Evolutionary conservation across 495 filamentous ascomycete genomes (phyloP).

Genomic region (Tirmania nivea): DNA sequence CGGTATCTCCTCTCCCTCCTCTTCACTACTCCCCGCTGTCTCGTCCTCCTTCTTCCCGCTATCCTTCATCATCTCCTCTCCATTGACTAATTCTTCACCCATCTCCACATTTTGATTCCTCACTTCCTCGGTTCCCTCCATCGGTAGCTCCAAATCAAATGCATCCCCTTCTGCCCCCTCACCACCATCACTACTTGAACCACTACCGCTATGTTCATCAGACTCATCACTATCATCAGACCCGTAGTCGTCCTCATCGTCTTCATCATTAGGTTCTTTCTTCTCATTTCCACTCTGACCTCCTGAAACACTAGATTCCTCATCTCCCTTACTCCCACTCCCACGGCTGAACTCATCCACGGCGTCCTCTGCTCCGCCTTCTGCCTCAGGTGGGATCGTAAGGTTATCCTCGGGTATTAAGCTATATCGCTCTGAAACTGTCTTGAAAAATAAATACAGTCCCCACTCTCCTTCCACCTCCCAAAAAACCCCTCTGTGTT

Average conservation of each 20-base stretch:
- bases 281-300: background rate
- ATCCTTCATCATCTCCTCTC: too few relatives aligned
- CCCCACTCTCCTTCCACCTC: slow-evolving; percentile 72
- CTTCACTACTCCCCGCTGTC: background rate
- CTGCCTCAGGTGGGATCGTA: slow-evolving; percentile 81
- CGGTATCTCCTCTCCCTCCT: background rate
- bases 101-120: background rate
- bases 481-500: slow-evolving; percentile 90
- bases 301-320: background rate
- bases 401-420: slow-evolving; percentile 85
- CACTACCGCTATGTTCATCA: background rate
- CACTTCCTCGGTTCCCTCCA: background rate
- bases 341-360: slow-evolving; percentile 12
- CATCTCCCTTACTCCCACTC: slow-evolving; percentile 5
- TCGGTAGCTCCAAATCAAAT: background rate
- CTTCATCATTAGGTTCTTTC: slow-evolving; percentile 2
- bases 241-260: background rate
- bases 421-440: slow-evolving; percentile 72
- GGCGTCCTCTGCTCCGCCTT: slow-evolving; percentile 37
- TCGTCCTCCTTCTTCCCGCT: slow-evolving; percentile 14
- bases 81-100: too few relatives aligned
- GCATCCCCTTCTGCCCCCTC: background rate
- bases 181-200: background rate
- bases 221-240: slow-evolving; percentile 1
- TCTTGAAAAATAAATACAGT: slow-evolving; percentile 89